Percentiles rank a stretch among this genome's conserved stretches.
Evolutionary conservation across 768 basidiomycete species (phyloP).

Genomic region (Mycena pura): DNA sequence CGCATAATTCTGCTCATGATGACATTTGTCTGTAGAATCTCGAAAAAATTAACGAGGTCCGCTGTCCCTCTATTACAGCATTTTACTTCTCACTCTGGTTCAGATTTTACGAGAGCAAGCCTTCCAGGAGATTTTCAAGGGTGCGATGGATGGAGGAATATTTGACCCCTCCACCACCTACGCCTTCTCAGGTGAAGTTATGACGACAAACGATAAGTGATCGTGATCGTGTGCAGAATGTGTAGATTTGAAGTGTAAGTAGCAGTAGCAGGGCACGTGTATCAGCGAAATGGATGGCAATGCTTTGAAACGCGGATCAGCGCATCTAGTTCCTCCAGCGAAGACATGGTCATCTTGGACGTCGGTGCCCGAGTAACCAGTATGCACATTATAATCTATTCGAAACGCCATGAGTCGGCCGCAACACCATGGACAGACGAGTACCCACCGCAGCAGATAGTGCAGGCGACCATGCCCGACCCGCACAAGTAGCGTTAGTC

Average conservation of each 20-base stretch:
- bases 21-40: neutral
- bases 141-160: neutral
- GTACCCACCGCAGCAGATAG: slow-evolving; percentile 67
- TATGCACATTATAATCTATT: slow-evolving; percentile 65
- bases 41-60: slow-evolving; percentile 3
- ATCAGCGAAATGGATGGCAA: too few species aligned
- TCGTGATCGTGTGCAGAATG: too few species aligned
- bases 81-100: neutral
- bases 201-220: neutral
- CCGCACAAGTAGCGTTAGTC: slow-evolving; percentile 51
- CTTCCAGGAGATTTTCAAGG: slow-evolving; percentile 1
- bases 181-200: neutral
- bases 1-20: neutral
- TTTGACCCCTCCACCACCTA: neutral
- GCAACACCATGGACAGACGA: neutral
- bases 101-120: neutral
- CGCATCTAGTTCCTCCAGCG: slow-evolving; percentile 55
- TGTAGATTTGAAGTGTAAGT: too few species aligned
- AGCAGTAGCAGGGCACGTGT: too few species aligned
- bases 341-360: slow-evolving; percentile 53
- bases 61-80: neutral
- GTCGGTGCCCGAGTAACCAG: slow-evolving; percentile 56
- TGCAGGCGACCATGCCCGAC: slow-evolving; percentile 70
- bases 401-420: neutral
- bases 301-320: too few species aligned